These are phyloP conservation scores for Pneumocystis sp. DNA, from an alignment of 1,139 yeast species.

Conservation along the genomic window DNA sequence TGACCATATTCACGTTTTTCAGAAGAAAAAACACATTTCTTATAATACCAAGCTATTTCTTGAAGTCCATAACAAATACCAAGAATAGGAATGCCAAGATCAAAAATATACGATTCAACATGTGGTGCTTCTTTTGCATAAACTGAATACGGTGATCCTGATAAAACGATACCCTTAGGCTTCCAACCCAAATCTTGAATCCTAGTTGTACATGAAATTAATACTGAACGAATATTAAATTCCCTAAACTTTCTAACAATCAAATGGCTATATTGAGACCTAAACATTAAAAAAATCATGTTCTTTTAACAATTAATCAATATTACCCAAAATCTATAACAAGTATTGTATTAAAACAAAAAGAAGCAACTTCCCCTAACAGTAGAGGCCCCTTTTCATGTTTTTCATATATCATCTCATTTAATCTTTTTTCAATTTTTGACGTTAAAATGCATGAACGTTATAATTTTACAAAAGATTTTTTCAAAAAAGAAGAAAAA, in stretches of 20 bases:
- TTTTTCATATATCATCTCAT: not conserved
- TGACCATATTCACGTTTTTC: conserved; percentile 98
- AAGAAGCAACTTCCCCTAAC: no score
- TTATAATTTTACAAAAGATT: not conserved
- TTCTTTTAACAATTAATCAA: not conserved
- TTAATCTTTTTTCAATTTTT: not conserved
- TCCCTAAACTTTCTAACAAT: conserved; percentile 97
- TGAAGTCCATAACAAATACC: conserved; percentile 99
- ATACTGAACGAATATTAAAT: conserved; percentile 94
- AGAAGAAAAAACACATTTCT: conserved; percentile 90
- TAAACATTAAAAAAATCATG: not conserved
- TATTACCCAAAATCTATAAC: conserved; percentile 76
- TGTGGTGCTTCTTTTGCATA: conserved; percentile 93
- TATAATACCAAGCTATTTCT: conserved; percentile 89
- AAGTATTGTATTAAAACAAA: conserved; percentile 62
- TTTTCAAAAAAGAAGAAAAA: not conserved
- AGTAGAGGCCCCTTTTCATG: not conserved
- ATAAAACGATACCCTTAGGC: conserved; percentile 89
- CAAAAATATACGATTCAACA: conserved; percentile 86
- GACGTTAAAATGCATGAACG: not conserved
- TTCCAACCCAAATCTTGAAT: conserved; percentile 67
- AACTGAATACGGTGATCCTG: conserved; percentile 98
- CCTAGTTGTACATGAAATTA: conserved; percentile 98
- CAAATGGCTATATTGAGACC: conserved; percentile 88
- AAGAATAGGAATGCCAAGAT: conserved; percentile 79